Evolutionary conservation across 2,329 filamentous ascomycete species (phyloP), one percentile per base, ranked within the genome.

Genomic region (Trichophyton equinum): DNA sequence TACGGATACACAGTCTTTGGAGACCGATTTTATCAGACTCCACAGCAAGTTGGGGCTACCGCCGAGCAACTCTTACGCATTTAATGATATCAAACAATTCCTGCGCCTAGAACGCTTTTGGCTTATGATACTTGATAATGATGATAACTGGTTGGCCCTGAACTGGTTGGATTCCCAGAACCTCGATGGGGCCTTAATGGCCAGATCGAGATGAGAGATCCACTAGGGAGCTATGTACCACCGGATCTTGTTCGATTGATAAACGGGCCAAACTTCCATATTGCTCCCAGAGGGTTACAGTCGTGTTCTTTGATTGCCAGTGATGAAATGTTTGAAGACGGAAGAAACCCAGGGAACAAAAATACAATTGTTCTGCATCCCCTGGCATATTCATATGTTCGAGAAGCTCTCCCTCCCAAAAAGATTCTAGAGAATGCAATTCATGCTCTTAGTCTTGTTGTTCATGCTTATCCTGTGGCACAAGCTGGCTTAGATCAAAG

Each of bases 121-220:
- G 58, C 42, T 60, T 22, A n/a, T 60, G 36, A 11, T 60, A 11
- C 58, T 60, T n/a, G 58, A 60, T 22, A 60, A 60, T 30, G 58
- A 60, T 20, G 40, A 60, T 27, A 20, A 60, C 47, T 60, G 46
- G 44, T 9, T 53, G 18, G 47, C 36, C n/a, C 18, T 60, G 18
- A 51, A 55, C 42, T 9, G 53, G n/a, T 33, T 60, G 8, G 44
- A 15, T 60, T 55, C 13, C 58, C 58, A 9, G 46, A 60, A n/a
- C 30, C 36, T 56, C 44, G 20, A 8, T 60, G 59, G 59, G 59
- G 51, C 9, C 15, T 1, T 20, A 11, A 60, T 42, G 59, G 59
- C 20, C 20, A 56, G 7, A 7, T 42, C 3, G 49, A 30, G 36
- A 57, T 38, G 20, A 22, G 20, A 4, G 20, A 27, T 5, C 46